Base-by-base conservation (phyloP, 176 grass and related monocot genomes). In the Themeda triandra region DNA sequence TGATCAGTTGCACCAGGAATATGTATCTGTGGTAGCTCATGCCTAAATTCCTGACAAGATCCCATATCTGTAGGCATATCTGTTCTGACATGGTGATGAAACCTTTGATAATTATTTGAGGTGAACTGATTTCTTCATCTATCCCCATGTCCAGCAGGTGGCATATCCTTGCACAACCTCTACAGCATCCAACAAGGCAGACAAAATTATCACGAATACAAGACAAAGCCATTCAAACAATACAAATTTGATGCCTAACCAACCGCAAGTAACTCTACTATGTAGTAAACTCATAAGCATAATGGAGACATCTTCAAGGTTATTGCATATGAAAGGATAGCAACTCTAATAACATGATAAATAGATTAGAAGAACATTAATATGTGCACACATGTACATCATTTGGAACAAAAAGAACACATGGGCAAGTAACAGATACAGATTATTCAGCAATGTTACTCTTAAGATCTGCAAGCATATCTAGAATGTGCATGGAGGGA, bases 81-180 rank as follows among this genome's bases (percentile, higher is more conserved):
- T 29, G 66, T 35, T 77, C 77, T 79, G 37, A 63, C 67, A 82
- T 79, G 66, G 42, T 73, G 75, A 15, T 65, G 84, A 17, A 65
- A 84, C 62, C 72, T 94, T 36, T 83, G 77, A 72, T 82, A 41
- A 27, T 85, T 79, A 89, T 80, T 87, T 46, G 69, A 29, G 75
- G 37, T 51, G 5, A 88, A 76, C 71, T 73, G 31, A 68, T 85
- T 85, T 75, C 73, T 94, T 76, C 87, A 35, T 35, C 89, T 80
- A 84, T 90, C 84, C 45, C 79, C 83, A 73, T 79, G 78, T 83
- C 83, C 92, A 75, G 64, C 6, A 2, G 82, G 25, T 69, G 53
- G 69, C 51, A 85, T 90, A 19, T 94, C 87, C 78, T 66, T 92
- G 46, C 67, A 45, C 29, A 87, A 66, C 62, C 79, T 89, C 92